Evolutionary conservation across 768 basidiomycete species (phyloP), one percentile per base, ranked within the genome.

Genomic region (Termitomyces sp.): DNA sequence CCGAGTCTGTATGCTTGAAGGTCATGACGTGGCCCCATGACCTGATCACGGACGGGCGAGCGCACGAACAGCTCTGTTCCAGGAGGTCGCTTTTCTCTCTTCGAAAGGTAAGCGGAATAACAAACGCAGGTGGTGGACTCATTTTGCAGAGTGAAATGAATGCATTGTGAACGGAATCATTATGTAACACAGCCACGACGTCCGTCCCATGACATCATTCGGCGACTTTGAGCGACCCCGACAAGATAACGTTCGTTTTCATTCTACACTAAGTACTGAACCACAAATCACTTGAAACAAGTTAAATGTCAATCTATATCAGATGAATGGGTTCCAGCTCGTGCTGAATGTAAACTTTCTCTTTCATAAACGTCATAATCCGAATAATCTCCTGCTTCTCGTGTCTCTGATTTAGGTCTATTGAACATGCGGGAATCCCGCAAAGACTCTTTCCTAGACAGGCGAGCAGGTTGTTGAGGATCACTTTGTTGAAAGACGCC

Each of bases 31-130:
- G 31, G 6, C 63, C 64, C 72, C 73, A 77, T 39, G 65, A 68
- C 47, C 70, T 63, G 46, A 78, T 59, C 2, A 67, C 56, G 8
- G 72, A 71, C 13, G 74, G 67, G 39, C 58, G 65, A 9, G 74
- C 69, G 13, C 54, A 62, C 5, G 69, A 67, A 24, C 74, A 67
- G 48, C 76, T 75, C 28, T 58, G 50, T 48, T 76, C 75, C 10
- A 75, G 54, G 60, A 48, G 39, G 28, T 20, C 39, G 58, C 53
- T 16, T 51, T 44, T 51, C 36, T 57, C 56, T 56, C 61, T 51
- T 20, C 55, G 65, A 59, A 78, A 77, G 1, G 70, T 70, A 12
- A 79, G 58, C 24, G 77, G 73, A 56, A 77, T 61, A 13, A 60
- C 34, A 22, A 64, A 29, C 13, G 59, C 47, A 24, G 29, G 6